Evolutionary conservation across 2,329 filamentous ascomycete genomes (phyloP).

Genomic region (Anisogramma anomala): DNA sequence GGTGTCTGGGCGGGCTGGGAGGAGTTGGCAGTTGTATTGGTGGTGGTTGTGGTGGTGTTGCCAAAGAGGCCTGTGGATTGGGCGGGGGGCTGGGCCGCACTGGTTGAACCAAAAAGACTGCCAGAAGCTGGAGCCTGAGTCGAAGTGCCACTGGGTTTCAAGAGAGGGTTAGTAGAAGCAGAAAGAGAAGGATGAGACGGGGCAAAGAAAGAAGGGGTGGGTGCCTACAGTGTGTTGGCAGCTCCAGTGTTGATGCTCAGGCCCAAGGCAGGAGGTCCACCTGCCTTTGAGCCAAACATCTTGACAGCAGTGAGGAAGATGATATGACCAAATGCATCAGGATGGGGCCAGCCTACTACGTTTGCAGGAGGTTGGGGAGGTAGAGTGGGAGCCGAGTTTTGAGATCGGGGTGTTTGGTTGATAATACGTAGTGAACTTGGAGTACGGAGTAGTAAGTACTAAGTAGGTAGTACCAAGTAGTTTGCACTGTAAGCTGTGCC

Average conservation of each 20-base stretch:
- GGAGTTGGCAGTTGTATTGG: neutral
- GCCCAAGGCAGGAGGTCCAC: conserved; percentile 48
- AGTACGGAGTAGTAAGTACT: neutral
- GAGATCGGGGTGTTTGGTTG: neutral
- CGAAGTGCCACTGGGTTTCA: conserved; percentile 18
- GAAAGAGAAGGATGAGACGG: neutral
- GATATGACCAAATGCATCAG: too few species aligned
- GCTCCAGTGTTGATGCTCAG: conserved; percentile 53
- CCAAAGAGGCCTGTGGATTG: conserved; percentile 26
- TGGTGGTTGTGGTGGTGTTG: conserved; percentile 1
- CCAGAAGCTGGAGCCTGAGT: conserved; percentile 24
- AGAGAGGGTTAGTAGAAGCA: conserved; percentile 11
- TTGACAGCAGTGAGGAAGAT: neutral
- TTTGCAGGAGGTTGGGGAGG: too few species aligned
- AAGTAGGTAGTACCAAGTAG: too few species aligned
- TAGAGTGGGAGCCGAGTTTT: too few species aligned
- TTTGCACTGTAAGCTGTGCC: too few species aligned
- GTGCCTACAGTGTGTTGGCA: conserved; percentile 44
- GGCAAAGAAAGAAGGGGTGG: neutral
- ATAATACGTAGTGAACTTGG: neutral
- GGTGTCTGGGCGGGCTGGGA: conserved; percentile 9
- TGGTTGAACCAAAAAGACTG: conserved; percentile 20
- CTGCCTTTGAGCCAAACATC: conserved; percentile 46
- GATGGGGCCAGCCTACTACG: too few species aligned
- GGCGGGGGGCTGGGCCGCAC: conserved; percentile 15